Conservation (phyloP, 2,329 filamentous ascomycete genomes). For the Ceratocystis alfenasii region DNA sequence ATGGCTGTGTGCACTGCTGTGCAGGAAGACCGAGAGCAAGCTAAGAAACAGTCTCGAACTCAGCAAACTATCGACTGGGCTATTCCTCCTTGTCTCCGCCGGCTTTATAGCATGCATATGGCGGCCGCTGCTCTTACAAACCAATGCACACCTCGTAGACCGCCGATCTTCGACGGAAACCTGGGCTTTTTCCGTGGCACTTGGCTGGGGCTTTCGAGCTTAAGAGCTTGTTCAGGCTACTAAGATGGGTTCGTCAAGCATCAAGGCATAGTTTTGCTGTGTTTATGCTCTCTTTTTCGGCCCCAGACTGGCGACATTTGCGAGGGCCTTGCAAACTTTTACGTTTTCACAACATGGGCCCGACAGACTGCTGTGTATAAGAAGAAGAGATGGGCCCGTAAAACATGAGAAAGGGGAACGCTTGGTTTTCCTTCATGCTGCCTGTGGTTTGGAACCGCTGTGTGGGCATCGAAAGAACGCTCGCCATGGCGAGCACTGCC, state of each 20-base stretch:
- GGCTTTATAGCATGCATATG: neutral
- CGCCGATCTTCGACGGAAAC: neutral
- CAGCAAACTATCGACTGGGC: neutral
- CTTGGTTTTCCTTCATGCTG: neutral
- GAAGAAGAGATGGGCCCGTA: slow-evolving; percentile 2
- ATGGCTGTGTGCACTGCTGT: too few species aligned
- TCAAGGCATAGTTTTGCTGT: slow-evolving; percentile 6
- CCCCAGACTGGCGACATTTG: neutral
- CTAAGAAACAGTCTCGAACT: neutral
- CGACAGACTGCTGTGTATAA: neutral
- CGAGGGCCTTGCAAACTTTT: slow-evolving; percentile 12
- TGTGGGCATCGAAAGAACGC: neutral
- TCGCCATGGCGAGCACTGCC: too few species aligned
- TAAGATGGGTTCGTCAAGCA: neutral
- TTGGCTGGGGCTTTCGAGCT: too few species aligned
- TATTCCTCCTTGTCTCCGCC: neutral
- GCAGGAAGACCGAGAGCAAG: too few species aligned
- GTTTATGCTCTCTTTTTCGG: slow-evolving; percentile 4
- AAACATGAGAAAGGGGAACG: neutral
- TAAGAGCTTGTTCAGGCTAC: neutral
- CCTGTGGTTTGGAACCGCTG: neutral
- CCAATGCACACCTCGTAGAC: too few species aligned
- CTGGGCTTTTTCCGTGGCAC: neutral
- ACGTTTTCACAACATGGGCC: slow-evolving; percentile 6
- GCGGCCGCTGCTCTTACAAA: neutral